phyloP scores from a whole-genome alignment of 345 rosid species.

The Carallia pectinifolia region DNA sequence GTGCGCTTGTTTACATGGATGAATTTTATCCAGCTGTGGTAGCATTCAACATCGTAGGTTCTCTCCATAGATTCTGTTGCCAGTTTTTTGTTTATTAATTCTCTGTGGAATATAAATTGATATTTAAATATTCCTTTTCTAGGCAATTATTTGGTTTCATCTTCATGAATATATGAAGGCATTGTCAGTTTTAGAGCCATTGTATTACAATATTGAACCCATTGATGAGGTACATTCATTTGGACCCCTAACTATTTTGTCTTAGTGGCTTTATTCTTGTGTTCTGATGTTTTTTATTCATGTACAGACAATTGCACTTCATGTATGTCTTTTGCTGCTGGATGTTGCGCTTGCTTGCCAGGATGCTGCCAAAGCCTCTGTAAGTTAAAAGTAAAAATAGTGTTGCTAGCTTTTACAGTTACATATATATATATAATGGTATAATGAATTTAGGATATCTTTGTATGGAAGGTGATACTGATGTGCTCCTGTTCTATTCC shows the following conservation, averaged over 20 bases:
- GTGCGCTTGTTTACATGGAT: conserved; percentile 46
- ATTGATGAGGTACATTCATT: conserved; percentile 76
- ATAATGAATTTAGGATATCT: neutral
- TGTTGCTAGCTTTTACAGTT: conserved; percentile 2
- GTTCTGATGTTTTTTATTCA: conserved; percentile 22
- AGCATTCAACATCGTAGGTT: conserved; percentile 69
- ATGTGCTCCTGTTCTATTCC: neutral
- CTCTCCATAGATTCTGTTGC: conserved; percentile 7
- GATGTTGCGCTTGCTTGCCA: conserved; percentile 80
- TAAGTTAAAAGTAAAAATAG: conserved; percentile 40
- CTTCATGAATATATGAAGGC: conserved; percentile 83
- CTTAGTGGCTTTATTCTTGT: conserved; percentile 2
- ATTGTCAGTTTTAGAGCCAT: conserved; percentile 67
- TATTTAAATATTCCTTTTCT: conserved; percentile 26
- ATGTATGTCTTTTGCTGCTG: conserved; percentile 78
- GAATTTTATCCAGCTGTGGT: conserved; percentile 77
- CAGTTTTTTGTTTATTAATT: conserved; percentile 2
- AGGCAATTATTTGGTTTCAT: conserved; percentile 93
- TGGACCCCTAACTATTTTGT: neutral
- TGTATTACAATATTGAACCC: conserved; percentile 70
- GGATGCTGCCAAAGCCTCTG: conserved; percentile 79
- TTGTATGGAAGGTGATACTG: neutral
- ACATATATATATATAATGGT: neutral
- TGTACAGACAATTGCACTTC: conserved; percentile 79
- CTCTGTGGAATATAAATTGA: conserved; percentile 10